phyloP scores from a whole-genome alignment of 805 yeast species.

The Pichia membranifaciens region DNA sequence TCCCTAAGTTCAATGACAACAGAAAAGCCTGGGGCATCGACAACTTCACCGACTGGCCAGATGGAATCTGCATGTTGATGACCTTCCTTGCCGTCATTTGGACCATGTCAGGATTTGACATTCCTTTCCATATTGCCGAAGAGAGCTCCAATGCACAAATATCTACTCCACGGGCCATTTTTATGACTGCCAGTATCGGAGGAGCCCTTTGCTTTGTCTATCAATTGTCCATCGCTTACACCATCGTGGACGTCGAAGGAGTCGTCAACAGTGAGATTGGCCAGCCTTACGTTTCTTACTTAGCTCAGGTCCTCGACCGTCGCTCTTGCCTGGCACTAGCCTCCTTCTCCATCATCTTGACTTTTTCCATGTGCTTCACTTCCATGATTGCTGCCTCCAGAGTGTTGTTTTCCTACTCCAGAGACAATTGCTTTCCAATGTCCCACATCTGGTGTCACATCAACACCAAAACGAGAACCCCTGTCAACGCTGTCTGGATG shows the following conservation, averaged over 20 bases:
- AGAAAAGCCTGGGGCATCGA: slow-evolving; percentile 49
- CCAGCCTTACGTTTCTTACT: slow-evolving; percentile 55
- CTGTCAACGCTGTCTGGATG: slow-evolving; percentile 59
- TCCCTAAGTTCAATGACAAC: slow-evolving; percentile 45
- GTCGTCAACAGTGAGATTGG: slow-evolving; percentile 46
- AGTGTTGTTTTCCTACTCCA: slow-evolving; percentile 60
- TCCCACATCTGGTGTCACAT: slow-evolving; percentile 46
- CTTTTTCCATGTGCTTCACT: slow-evolving; percentile 47
- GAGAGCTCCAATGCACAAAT: slow-evolving; percentile 59
- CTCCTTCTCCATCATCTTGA: slow-evolving; percentile 37
- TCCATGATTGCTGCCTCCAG: slow-evolving; percentile 63
- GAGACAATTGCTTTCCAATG: slow-evolving; percentile 63
- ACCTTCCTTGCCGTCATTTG: slow-evolving; percentile 56
- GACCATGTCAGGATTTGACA: slow-evolving; percentile 73
- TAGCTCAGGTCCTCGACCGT: slow-evolving; percentile 42
- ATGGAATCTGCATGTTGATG: slow-evolving; percentile 52
- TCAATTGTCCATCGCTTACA: slow-evolving; percentile 57
- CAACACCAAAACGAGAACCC: slow-evolving; percentile 49
- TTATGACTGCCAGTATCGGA: slow-evolving; percentile 50
- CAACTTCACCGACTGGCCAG: slow-evolving; percentile 60
- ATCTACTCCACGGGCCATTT: slow-evolving; percentile 65
- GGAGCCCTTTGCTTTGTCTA: slow-evolving; percentile 52
- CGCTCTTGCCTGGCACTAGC: slow-evolving; percentile 39
- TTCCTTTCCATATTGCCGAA: slow-evolving; percentile 69
- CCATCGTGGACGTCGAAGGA: slow-evolving; percentile 44